phyloP scores from a whole-genome alignment of 148 eudicot genomes.

The Drosera capensis region DNA sequence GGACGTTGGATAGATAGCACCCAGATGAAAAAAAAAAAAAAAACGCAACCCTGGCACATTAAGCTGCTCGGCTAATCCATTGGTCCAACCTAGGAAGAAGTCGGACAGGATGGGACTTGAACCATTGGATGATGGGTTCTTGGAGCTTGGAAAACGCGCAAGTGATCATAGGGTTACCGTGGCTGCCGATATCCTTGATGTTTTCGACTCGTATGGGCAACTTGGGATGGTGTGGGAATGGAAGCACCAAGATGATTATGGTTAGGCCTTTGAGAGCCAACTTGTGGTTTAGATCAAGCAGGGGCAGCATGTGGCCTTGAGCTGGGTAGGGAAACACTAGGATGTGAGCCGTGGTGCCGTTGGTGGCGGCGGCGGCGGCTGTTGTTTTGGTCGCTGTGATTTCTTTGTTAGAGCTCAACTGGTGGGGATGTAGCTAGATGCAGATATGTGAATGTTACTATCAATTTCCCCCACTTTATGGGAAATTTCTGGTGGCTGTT shows the following conservation, averaged over 20 bases:
- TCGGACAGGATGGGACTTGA: conserved; percentile 40
- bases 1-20: conserved; percentile 8
- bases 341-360: conserved; percentile 15
- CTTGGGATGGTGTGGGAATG: conserved; percentile 40
- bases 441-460: too few relatives aligned
- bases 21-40: conserved; percentile 25
- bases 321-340: conserved; percentile 51
- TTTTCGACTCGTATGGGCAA: conserved; percentile 29
- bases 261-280: conserved; percentile 27
- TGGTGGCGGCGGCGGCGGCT: conserved; percentile 2
- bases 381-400: background rate
- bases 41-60: conserved; percentile 35
- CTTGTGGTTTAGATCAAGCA: conserved; percentile 41
- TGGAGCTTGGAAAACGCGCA: conserved; percentile 24
- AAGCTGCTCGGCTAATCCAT: conserved; percentile 19
- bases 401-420: background rate
- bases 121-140: conserved; percentile 33
- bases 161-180: conserved; percentile 18
- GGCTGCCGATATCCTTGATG: conserved; percentile 30
- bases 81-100: conserved; percentile 56
- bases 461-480: too few relatives aligned
- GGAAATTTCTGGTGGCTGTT: too few relatives aligned
- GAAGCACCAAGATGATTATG: conserved; percentile 38
- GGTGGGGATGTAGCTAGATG: background rate
- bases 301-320: conserved; percentile 47